These are phyloP conservation scores for Colletotrichum agaves DNA, from an alignment of 2,329 filamentous ascomycete species.

Conservation along the genomic window DNA sequence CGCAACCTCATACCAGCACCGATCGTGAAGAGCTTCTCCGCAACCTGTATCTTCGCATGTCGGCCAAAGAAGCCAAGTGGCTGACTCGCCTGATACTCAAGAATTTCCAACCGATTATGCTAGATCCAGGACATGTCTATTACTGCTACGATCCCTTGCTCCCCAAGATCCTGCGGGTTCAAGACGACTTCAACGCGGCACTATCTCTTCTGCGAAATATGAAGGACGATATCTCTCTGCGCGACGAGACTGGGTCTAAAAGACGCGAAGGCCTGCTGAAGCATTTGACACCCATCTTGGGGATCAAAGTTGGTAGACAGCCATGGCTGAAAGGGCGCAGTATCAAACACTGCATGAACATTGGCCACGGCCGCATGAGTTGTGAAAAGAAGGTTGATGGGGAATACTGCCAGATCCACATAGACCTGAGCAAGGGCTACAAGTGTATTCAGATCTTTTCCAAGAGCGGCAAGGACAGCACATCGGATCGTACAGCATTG, in stretches of 20 bases:
- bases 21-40: conserved; percentile 59
- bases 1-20: conserved; percentile 41
- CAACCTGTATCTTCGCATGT: conserved; percentile 67
- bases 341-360: conserved; percentile 78
- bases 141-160: conserved; percentile 74
- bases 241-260: conserved; percentile 38
- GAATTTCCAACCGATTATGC: conserved; percentile 72
- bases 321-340: conserved; percentile 74
- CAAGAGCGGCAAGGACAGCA: conserved; percentile 92
- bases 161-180: conserved; percentile 75
- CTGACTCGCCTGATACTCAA: conserved; percentile 84
- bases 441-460: conserved; percentile 83
- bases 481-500: conserved; percentile 71
- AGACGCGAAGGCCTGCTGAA: conserved; percentile 41
- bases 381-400: conserved; percentile 87
- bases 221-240: conserved; percentile 40
- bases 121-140: conserved; percentile 68
- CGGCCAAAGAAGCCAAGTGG: conserved; percentile 84
- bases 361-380: conserved; percentile 72
- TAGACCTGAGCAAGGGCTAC: conserved; percentile 69
- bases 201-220: conserved; percentile 61
- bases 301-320: conserved; percentile 73
- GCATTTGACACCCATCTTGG: conserved; percentile 63
- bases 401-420: conserved; percentile 90
- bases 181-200: conserved; percentile 73